Percentiles rank a stretch among this genome's conserved stretches.
phyloP scores from a whole-genome alignment of 306 rosid species.

The Trifolium repens region DNA sequence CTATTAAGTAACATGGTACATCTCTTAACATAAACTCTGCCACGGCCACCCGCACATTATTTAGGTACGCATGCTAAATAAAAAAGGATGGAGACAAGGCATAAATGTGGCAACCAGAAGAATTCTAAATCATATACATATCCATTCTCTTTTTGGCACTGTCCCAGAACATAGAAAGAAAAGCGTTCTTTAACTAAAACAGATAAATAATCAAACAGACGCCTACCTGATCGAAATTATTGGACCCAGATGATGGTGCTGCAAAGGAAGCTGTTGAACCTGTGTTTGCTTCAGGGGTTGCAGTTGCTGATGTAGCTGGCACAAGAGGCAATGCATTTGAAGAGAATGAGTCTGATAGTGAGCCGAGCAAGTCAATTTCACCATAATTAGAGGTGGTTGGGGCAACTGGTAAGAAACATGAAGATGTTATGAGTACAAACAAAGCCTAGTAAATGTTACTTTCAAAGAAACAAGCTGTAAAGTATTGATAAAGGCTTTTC shows the following conservation, averaged over 20 bases:
- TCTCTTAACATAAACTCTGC: slow-evolving; percentile 18
- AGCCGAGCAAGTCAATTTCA: slow-evolving; percentile 82
- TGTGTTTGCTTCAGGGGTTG: slow-evolving; percentile 53
- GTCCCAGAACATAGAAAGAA: slow-evolving; percentile 11
- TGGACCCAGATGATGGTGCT: slow-evolving; percentile 54
- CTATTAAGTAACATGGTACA: not conserved
- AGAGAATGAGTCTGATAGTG: slow-evolving; percentile 75
- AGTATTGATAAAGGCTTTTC: slow-evolving; percentile 14
- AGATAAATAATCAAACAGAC: slow-evolving; percentile 20
- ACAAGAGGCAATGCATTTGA: slow-evolving; percentile 72
- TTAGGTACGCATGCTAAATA: slow-evolving; percentile 15
- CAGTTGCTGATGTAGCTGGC: slow-evolving; percentile 58
- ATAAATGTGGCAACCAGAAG: slow-evolving; percentile 6
- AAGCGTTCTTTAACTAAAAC: slow-evolving; percentile 16
- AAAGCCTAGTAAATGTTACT: slow-evolving; percentile 27
- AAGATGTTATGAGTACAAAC: slow-evolving; percentile 38
- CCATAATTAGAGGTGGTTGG: slow-evolving; percentile 57
- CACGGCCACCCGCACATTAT: not conserved
- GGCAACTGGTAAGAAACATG: slow-evolving; percentile 58
- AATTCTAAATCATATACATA: slow-evolving; percentile 24
- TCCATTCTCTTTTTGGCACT: slow-evolving; percentile 2
- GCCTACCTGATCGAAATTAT: slow-evolving; percentile 65
- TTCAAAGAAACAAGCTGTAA: not conserved
- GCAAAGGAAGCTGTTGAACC: slow-evolving; percentile 55
- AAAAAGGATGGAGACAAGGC: slow-evolving; percentile 14